phyloP scores from a whole-genome alignment of 2,329 filamentous ascomycete species.

The Phialophora macrospora region DNA sequence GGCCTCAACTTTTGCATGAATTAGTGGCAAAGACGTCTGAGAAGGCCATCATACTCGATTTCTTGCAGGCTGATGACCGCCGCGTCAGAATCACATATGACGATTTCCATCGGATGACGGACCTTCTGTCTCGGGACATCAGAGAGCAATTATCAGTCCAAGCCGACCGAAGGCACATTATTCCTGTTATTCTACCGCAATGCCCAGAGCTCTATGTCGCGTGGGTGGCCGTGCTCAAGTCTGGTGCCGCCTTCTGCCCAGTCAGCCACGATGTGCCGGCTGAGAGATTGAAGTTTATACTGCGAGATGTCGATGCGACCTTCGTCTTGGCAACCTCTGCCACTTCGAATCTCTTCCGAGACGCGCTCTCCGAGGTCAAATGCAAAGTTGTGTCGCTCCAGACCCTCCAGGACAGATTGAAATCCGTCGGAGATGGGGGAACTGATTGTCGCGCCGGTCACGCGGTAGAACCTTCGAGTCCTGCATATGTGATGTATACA shows the following conservation, averaged over 20 bases:
- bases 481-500: constrained; percentile 92
- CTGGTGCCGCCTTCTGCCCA: constrained; percentile 84
- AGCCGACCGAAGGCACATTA: constrained; percentile 48
- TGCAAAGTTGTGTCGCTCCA: constrained; percentile 49
- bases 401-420: constrained; percentile 9
- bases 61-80: constrained; percentile 56
- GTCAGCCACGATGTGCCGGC: constrained; percentile 76
- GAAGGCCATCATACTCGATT: constrained; percentile 66
- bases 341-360: constrained; percentile 37
- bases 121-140: constrained; percentile 34
- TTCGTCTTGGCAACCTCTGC: constrained; percentile 68
- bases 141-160: constrained; percentile 34
- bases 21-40: constrained; percentile 59
- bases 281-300: constrained; percentile 79
- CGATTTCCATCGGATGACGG: constrained; percentile 54
- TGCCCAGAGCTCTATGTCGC: constrained; percentile 77
- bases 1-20: constrained; percentile 64
- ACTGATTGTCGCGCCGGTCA: constrained; percentile 30
- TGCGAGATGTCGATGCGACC: constrained; percentile 73
- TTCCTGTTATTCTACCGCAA: constrained; percentile 80
- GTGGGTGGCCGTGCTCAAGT: constrained; percentile 76
- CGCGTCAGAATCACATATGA: constrained; percentile 63
- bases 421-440: background rate
- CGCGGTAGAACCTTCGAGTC: constrained; percentile 46
- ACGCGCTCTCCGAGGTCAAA: constrained; percentile 37